Base-by-base conservation (phyloP, 768 basidiomycete species). In the Calocera viscosa region DNA sequence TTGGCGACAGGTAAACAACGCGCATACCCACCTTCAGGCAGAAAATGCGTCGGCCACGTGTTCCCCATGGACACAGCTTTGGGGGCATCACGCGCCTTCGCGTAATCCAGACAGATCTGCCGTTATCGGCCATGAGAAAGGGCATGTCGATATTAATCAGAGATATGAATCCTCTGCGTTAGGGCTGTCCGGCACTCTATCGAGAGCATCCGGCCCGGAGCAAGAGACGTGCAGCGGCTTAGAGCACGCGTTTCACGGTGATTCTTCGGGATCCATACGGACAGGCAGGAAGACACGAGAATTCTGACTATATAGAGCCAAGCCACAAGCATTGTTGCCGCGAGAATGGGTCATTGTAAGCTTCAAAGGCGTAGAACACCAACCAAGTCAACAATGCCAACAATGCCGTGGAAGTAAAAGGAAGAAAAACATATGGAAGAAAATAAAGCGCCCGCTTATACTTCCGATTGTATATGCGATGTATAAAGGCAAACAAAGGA, bases 401-500 rank as follows among this genome's bases (percentile, higher is more conserved):
- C 43, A 16, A 26, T 26, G 26, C 53, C 53, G 53, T 60, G 53
- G 53, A 60, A 60, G 53, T 60, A 60, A 60, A 60, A 60, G 53
- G 53, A 60, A 60, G 53, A 60, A 60, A 60, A 60, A 47, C 16
- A 47, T 16, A 26, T 26, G 53, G 30, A 60, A 32, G 53, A 28
- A 60, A 60, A 28, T 28, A 60, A 60, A 28, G 24, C 53, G 26
- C 53, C 53, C 53, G 53, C 22, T 26, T 26, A 60, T 60, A 32
- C 53, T 60, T 60, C 53, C 53, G 53, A 60, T 60, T 60, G 53
- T 60, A 60, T 26, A 28, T 22, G 7, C 30, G 53, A 8, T 26
- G 53, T 28, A 16, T 22, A 28, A 60, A 32, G 53, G 24, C 22
- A 32, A 30, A 30, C 5, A 60, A 60, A 28, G 53, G 53, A 32